Base-by-base conservation (phyloP, 495 filamentous ascomycete species). In the Penicillium egyptiacum region DNA sequence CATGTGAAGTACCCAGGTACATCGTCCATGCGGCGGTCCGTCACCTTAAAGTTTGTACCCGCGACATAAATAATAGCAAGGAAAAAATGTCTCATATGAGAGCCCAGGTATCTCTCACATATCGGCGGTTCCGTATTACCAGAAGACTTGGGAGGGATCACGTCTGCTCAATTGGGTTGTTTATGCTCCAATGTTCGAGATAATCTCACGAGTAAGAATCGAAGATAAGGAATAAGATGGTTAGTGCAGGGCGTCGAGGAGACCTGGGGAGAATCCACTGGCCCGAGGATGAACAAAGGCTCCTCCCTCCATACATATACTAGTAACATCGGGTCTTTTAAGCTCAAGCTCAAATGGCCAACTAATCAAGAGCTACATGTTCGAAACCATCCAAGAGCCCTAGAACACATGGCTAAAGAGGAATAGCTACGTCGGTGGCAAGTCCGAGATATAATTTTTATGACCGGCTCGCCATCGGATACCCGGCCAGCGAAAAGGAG, bases 61-160 rank as follows among this genome's bases (percentile, higher is more conserved):
- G 48, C 42, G 45, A 67, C 59, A 55, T 60, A 50, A 45, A 31
- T 48, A 53, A 47, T 49, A 55, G 43, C 30, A 50, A 25, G 47
- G 22, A 26, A 39, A 63, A 67, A 68, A 68, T 68, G 62, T 50
- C 65, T 68, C 65, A 68, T 65, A 63, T 49, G 19, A 30, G 16
- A 48, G 9, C 7, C 22, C 4, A 20, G 30, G 17, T 23, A 56
- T 50, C 37, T 45, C 46, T 50, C 37, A 48, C 45, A 55, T 43
- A 22, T 10, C 14, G 25, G 25, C 40, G 35, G 25, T 47, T 14
- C 28, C 5, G 10, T n/a, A 39, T 52, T 30, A 25, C 7, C 17
- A 23, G 35, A 23, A 25, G 23, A 31, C 20, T 3, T 43, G 16
- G 2, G 50, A 52, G 39, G 16, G 12, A 28, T 39, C 41, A 40